Percentiles rank a stretch among this genome's conserved stretches.
These are phyloP conservation scores for Pelargonium nanum DNA, from an alignment of 345 rosid species.

Conservation along the genomic window DNA sequence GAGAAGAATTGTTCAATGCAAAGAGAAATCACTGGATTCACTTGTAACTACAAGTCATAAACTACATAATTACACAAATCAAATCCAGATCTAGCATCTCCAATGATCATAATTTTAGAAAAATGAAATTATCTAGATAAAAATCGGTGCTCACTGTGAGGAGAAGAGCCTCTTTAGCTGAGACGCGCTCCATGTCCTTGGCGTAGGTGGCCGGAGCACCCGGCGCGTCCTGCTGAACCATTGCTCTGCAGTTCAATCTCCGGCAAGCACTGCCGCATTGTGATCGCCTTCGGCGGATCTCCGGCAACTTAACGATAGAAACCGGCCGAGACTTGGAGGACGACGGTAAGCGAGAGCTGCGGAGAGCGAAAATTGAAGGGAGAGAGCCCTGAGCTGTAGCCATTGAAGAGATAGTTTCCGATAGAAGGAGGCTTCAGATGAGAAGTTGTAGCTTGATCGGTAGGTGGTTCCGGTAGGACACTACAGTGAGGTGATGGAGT, in stretches of 20 bases:
- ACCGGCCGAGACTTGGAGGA: conserved; percentile 14
- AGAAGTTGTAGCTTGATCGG: neutral
- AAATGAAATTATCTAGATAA: neutral
- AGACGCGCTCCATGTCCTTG: conserved; percentile 90
- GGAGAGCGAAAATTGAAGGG: conserved; percentile 18
- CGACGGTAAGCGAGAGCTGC: conserved; percentile 10
- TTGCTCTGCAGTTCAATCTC: conserved; percentile 18
- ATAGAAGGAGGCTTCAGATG: neutral
- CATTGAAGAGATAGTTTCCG: conserved; percentile 23
- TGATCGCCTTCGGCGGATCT: conserved; percentile 10
- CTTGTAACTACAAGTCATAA: no score
- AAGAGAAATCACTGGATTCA: neutral
- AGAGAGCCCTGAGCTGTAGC: conserved; percentile 30
- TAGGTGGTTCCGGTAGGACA: neutral
- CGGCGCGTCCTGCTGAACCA: conserved; percentile 61
- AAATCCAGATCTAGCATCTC: neutral
- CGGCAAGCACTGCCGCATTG: conserved; percentile 11
- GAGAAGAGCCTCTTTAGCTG: conserved; percentile 90
- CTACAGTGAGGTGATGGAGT: no score
- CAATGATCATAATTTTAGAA: neutral
- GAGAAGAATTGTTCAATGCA: neutral
- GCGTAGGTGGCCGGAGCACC: conserved; percentile 79
- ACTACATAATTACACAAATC: neutral
- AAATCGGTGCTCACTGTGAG: conserved; percentile 47
- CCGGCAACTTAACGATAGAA: conserved; percentile 11